Percentiles rank a stretch among this genome's conserved stretches.
Evolutionary conservation across 345 rosid species (phyloP).

Genomic region (Lenwebbia sp.): DNA sequence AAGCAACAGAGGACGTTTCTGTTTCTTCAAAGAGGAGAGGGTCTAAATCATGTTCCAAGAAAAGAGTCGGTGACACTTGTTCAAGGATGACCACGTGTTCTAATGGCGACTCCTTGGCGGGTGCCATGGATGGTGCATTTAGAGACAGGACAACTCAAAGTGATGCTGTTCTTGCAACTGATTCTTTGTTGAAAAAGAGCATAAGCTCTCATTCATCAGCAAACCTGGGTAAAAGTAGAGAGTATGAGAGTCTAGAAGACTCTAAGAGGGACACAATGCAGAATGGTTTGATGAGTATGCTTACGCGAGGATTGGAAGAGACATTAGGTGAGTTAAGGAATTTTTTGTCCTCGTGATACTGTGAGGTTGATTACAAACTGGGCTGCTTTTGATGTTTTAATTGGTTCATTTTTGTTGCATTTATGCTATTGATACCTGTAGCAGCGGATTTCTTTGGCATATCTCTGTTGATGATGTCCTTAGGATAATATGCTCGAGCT

Average conservation of each 20-base stretch:
- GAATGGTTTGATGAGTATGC: slow-evolving; percentile 11
- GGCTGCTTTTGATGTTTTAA: background rate
- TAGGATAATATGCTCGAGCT: background rate
- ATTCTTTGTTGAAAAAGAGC: slow-evolving; percentile 5
- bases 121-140: slow-evolving; percentile 15
- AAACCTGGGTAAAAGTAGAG: background rate
- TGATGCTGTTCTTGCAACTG: slow-evolving; percentile 33
- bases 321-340: slow-evolving; percentile 25
- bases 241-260: slow-evolving; percentile 8
- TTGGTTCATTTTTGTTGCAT: background rate
- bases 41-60: slow-evolving; percentile 1
- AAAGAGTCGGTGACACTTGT: slow-evolving; percentile 5
- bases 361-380: background rate
- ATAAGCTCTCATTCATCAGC: slow-evolving; percentile 3
- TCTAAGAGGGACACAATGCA: slow-evolving; percentile 6
- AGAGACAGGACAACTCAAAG: slow-evolving; percentile 26
- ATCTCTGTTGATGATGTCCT: background rate
- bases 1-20: slow-evolving; percentile 6
- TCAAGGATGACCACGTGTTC: slow-evolving; percentile 3
- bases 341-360: background rate
- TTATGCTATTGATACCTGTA: background rate
- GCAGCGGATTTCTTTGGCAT: background rate
- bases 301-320: slow-evolving; percentile 26
- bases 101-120: slow-evolving; percentile 9
- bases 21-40: slow-evolving; percentile 7